Conservation (phyloP, 2,329 filamentous ascomycete genomes). For the Claviceps quebecensis region DNA sequence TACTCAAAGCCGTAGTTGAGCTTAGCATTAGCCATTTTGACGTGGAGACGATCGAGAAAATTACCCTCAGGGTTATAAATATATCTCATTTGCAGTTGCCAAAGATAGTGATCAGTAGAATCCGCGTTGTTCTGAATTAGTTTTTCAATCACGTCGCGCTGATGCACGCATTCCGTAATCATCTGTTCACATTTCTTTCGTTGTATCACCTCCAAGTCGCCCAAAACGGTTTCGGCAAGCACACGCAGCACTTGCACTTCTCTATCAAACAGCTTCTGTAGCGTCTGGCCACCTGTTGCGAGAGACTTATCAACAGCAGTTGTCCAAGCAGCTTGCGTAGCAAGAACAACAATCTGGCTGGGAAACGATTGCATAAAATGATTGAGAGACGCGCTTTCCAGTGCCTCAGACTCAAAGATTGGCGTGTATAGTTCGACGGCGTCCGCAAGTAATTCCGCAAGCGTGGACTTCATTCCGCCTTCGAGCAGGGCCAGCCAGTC, state of each 20-base stretch:
- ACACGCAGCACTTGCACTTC: constrained; percentile 76
- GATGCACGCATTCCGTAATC: constrained; percentile 97
- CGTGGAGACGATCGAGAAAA: constrained; percentile 64
- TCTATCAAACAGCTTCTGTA: constrained; percentile 61
- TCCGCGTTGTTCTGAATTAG: constrained; percentile 63
- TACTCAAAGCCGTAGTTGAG: constrained; percentile 98
- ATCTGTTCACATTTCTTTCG: constrained; percentile 97
- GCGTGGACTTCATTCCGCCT: constrained; percentile 80
- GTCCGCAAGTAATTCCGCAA: constrained; percentile 81
- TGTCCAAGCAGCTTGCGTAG: constrained; percentile 89
- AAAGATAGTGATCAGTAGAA: constrained; percentile 69
- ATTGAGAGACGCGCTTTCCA: constrained; percentile 58
- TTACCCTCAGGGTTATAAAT: constrained; percentile 75
- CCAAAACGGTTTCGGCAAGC: constrained; percentile 77
- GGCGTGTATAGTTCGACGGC: constrained; percentile 71
- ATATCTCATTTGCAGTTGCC: constrained; percentile 96
- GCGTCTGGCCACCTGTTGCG: constrained; percentile 51
- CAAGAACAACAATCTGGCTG: constrained; percentile 89
- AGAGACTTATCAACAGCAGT: constrained; percentile 70
- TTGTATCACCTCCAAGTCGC: constrained; percentile 72
- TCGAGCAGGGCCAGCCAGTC: constrained; percentile 96
- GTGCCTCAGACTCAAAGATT: constrained; percentile 56
- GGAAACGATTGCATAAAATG: constrained; percentile 76
- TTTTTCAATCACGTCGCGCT: constrained; percentile 84
- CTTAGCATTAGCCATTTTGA: constrained; percentile 94